Conservation (phyloP, 1,284 basidiomycete species). For the Moniliophthora roreri region DNA sequence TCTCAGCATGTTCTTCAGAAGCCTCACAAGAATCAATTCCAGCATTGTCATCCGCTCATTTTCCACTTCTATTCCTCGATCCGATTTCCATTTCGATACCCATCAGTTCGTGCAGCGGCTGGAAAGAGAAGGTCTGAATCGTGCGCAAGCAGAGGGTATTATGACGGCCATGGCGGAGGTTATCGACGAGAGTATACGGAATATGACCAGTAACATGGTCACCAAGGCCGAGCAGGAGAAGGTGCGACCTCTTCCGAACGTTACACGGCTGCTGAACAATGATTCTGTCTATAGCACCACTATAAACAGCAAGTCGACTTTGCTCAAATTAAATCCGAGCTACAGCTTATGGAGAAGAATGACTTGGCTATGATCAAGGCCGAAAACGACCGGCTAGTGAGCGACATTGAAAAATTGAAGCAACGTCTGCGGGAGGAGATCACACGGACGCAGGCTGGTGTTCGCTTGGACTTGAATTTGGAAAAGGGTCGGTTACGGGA, state of each 20-base stretch:
- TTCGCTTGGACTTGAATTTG: conserved; percentile 92
- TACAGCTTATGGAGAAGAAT: conserved; percentile 97
- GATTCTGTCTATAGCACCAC: conserved; percentile 59
- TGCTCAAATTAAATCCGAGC: conserved; percentile 93
- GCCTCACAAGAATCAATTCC: too few species aligned
- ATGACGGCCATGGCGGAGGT: conserved; percentile 95
- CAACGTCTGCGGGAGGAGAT: conserved; percentile 92
- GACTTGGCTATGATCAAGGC: conserved; percentile 95
- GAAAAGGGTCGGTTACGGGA: conserved; percentile 97
- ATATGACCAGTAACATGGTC: conserved; percentile 94
- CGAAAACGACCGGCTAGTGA: conserved; percentile 89
- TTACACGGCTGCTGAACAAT: conserved; percentile 7
- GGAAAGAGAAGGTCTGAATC: conserved; percentile 83
- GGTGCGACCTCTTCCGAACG: conserved; percentile 49
- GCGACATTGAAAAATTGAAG: conserved; percentile 95
- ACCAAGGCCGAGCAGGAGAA: conserved; percentile 94
- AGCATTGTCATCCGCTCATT: too few species aligned
- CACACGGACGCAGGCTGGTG: conserved; percentile 90
- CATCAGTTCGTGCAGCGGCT: conserved; percentile 91
- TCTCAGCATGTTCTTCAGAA: too few species aligned
- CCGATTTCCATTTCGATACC: conserved; percentile 87
- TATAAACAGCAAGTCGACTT: conserved; percentile 98
- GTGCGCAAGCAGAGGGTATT: conserved; percentile 90
- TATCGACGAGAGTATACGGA: conserved; percentile 91
- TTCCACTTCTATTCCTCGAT: conserved; percentile 1